A percentile compares a stretch with the other conserved stretches of the same genome.
Evolutionary conservation across 1,139 yeast species (phyloP).

Genomic region (Taphrina communis): DNA sequence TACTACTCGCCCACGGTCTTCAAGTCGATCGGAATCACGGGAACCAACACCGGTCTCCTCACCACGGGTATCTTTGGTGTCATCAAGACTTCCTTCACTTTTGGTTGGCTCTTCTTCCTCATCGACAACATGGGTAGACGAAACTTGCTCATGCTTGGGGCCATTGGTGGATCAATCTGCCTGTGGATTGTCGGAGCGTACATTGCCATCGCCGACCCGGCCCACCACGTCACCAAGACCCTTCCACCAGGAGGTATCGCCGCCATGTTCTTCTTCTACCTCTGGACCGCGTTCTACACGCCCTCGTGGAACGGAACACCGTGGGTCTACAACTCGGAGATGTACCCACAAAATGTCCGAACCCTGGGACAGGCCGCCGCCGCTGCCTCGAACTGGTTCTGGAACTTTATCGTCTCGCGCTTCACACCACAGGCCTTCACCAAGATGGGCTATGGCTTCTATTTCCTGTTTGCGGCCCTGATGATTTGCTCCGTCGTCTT

Average conservation of each 20-base stretch:
- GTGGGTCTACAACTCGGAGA: constrained; percentile 45
- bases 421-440: constrained; percentile 45
- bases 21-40: constrained; percentile 48
- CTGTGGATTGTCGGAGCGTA: constrained; percentile 62
- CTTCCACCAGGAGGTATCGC: constrained; percentile 42
- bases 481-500: constrained; percentile 42
- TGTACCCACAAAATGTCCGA: constrained; percentile 44
- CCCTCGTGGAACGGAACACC: constrained; percentile 43
- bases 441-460: constrained; percentile 44
- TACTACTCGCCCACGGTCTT: constrained; percentile 48
- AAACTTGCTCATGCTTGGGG: constrained; percentile 55
- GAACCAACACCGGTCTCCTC: constrained; percentile 57
- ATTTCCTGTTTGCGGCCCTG: constrained; percentile 44
- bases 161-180: constrained; percentile 58
- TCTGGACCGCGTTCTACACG: constrained; percentile 44
- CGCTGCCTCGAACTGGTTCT: constrained; percentile 44
- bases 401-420: constrained; percentile 44
- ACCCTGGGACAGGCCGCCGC: constrained; percentile 43
- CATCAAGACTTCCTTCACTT: constrained; percentile 57
- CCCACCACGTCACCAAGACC: constrained; percentile 44
- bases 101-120: constrained; percentile 57
- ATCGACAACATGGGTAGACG: constrained; percentile 61
- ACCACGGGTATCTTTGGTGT: constrained; percentile 68
- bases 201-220: constrained; percentile 56
- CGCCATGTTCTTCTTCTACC: constrained; percentile 44